phyloP scores from a whole-genome alignment of 163 green algal species.

The Trebouxiophyceae sp. region DNA sequence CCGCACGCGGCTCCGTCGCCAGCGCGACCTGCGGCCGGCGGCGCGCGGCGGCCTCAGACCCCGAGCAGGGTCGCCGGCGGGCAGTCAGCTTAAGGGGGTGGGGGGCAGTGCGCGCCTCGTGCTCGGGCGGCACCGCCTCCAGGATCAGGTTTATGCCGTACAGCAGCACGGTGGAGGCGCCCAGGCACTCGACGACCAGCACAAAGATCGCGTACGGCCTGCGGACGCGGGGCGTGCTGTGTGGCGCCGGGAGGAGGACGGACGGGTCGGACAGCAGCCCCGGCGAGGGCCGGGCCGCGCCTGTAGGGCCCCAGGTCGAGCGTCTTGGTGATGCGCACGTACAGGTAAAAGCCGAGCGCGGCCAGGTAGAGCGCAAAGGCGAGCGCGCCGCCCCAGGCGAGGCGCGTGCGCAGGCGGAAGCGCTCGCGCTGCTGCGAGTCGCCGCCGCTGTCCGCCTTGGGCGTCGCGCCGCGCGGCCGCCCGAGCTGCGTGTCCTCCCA shows the following conservation, averaged over 20 bases:
- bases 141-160: constrained; percentile 22
- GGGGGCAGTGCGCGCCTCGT: not conserved
- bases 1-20: constrained; percentile 11
- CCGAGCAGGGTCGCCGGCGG: too few relatives aligned
- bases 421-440: not conserved
- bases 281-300: not conserved
- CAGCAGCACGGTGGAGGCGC: constrained; percentile 32
- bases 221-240: too few relatives aligned
- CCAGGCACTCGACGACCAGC: constrained; percentile 40
- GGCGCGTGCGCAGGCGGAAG: not conserved
- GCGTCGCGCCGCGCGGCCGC: not conserved
- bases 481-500: not conserved
- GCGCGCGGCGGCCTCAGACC: too few relatives aligned
- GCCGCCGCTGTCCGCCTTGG: not conserved
- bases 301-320: constrained; percentile 21
- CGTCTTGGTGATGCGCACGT: constrained; percentile 28
- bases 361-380: constrained; percentile 18
- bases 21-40: not conserved
- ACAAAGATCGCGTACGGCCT: constrained; percentile 30
- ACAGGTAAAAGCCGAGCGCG: constrained; percentile 28
- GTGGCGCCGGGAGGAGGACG: too few relatives aligned
- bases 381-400: constrained; percentile 13
- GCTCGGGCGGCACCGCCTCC: not conserved
- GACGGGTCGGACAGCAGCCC: too few relatives aligned
- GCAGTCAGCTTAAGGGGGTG: not conserved